Base-by-base conservation (phyloP, 2,329 filamentous ascomycete species). In the Ophiocordyceps unilateralis region DNA sequence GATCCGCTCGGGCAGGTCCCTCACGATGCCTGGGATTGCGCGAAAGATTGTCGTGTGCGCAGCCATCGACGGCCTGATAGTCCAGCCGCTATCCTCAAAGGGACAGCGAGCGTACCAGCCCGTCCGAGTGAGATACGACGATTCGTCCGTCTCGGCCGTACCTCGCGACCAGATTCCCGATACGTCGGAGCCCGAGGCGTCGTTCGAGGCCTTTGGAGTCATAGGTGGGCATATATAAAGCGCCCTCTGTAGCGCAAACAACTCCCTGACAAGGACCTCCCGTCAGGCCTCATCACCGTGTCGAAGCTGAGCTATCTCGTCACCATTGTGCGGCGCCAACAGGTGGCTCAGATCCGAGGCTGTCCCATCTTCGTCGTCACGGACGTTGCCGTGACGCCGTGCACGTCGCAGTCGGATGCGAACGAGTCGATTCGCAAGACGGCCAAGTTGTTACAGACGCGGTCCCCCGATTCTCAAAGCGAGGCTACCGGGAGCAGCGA, bases 321-420 rank as follows among this genome's bases (percentile, higher is more conserved):
- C 45, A 81, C 85, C 11, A 93, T 98, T 53, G 87, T 81, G 20
- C 76, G 78, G 45, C 83, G 89, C 40, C 76, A 93, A 54, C 84
- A 93, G 58, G 87, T 96, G 41, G 91, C 91, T 3, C 81, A 88
- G 49, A 78, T 96, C 41, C 78, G 80, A 49, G 86, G 85, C 6
- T 79, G 75, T 44, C 81, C 88, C 0, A 68, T 96, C 44, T 98
- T 93, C 59, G 79, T 86, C 34, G 76, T 95, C 46, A 91, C 83
- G 38, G 85, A 93, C 51, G 83, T 96, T 26, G 81, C 86, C 7
- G 67, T 96, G n/a, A 93, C 93, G 6, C 91, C 91, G 1, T 78
- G 91, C 43, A 75, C 79, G 2, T 89, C 83, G 6, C 80, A 81
- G 53, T 58, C 62, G 36, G 85, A 93, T 38, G 88, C 89, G 5